Percentiles rank a stretch among this genome's conserved stretches.
These are phyloP conservation scores for Cryptosporidium sp. DNA, from an alignment of 169 alveolate species.

Conservation along the genomic window DNA sequence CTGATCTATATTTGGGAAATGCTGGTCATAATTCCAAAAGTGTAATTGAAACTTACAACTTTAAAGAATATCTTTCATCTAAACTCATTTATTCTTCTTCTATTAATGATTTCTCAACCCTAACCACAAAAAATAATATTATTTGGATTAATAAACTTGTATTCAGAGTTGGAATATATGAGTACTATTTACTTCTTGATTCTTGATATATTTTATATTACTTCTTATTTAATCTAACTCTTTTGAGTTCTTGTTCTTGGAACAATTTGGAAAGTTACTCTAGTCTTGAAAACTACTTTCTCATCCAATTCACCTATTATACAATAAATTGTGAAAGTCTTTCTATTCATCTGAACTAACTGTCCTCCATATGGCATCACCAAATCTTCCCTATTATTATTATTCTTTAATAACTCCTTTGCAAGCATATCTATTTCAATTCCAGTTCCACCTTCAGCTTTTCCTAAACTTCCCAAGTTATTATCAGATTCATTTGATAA, in stretches of 20 bases:
- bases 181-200: background rate
- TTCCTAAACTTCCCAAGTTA: background rate
- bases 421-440: background rate
- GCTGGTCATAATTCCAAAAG: background rate
- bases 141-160: conserved; percentile 30
- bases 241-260: conserved; percentile 40
- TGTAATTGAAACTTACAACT: background rate
- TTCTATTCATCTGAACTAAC: conserved; percentile 45
- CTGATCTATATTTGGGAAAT: background rate
- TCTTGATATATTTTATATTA: background rate
- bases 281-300: conserved; percentile 34
- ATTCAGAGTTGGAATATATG: conserved; percentile 41
- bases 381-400: background rate
- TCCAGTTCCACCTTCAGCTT: background rate
- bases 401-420: conserved; percentile 4
- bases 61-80: background rate
- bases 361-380: conserved; percentile 18
- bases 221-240: background rate
- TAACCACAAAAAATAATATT: background rate
- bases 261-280: conserved; percentile 54
- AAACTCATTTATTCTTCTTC: background rate
- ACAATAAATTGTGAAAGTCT: conserved; percentile 39
- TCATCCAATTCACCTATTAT: conserved; percentile 21
- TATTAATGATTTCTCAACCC: background rate
- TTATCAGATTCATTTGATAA: background rate